phyloP scores from a whole-genome alignment of 305 asterid species.

The Solanum hybrid region DNA sequence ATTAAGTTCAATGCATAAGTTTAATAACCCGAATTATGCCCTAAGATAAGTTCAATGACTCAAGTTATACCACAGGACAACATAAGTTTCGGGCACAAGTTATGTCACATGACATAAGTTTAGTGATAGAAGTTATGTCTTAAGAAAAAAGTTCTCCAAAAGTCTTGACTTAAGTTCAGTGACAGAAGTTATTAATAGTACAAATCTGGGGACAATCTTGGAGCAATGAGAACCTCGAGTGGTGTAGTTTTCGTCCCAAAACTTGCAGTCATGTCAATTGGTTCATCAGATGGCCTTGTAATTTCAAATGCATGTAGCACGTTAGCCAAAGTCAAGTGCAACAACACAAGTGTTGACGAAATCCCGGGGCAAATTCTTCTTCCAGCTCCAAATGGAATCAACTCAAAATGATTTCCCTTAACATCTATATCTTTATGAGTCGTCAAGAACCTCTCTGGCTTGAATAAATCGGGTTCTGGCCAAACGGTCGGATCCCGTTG shows the following conservation, averaged over 20 bases:
- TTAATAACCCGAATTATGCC: too few species aligned
- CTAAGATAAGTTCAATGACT: not conserved
- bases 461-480: conserved; percentile 22
- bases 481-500: conserved; percentile 30
- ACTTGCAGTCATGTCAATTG: not conserved
- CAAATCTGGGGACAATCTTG: not conserved
- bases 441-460: conserved; percentile 35
- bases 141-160: not conserved
- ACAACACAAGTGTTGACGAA: conserved; percentile 7
- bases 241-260: not conserved
- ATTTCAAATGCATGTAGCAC: conserved; percentile 29
- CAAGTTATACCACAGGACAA: not conserved
- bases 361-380: conserved; percentile 38
- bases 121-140: not conserved
- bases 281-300: not conserved
- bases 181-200: not conserved
- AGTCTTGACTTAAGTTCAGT: too few species aligned
- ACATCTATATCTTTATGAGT: conserved; percentile 17
- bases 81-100: too few species aligned
- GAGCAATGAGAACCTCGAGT: not conserved
- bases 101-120: too few species aligned
- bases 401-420: conserved; percentile 18
- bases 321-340: conserved; percentile 20
- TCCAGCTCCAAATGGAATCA: conserved; percentile 37
- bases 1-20: too few species aligned